Conservation (phyloP, 495 filamentous ascomycete species). For the Aspergillus bridgeri region DNA sequence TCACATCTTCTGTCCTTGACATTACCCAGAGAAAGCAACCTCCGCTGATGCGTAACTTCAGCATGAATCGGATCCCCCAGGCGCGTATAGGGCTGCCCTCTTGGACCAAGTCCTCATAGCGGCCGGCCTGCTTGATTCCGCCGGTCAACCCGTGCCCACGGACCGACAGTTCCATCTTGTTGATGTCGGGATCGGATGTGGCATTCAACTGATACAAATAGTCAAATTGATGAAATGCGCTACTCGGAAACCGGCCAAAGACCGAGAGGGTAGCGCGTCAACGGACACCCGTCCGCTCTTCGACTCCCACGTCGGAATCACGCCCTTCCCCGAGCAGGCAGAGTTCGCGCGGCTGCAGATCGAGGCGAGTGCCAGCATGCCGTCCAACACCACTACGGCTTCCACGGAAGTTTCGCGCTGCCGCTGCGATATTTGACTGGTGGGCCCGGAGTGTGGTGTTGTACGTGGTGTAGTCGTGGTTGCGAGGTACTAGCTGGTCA, state of each 20-base stretch:
- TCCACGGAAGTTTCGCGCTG: slow-evolving; percentile 25
- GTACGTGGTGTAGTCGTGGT: slow-evolving; percentile 45
- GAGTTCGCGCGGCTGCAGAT: slow-evolving; percentile 25
- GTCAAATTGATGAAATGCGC: background rate
- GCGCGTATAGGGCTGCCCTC: slow-evolving; percentile 39
- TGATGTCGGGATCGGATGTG: slow-evolving; percentile 50
- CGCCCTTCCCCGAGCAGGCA: slow-evolving; percentile 32
- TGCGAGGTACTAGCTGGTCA: slow-evolving; percentile 16
- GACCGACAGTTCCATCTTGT: slow-evolving; percentile 27
- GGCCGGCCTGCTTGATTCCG: slow-evolving; percentile 25
- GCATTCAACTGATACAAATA: slow-evolving; percentile 43
- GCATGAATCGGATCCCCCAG: slow-evolving; percentile 31
- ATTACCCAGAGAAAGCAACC: background rate
- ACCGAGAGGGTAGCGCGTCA: background rate
- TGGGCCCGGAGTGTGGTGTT: slow-evolving; percentile 38
- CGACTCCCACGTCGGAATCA: slow-evolving; percentile 43
- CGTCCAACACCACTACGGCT: background rate
- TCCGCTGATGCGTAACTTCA: slow-evolving; percentile 5
- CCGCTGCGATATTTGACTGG: slow-evolving; percentile 41
- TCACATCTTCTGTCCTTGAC: background rate
- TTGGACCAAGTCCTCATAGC: slow-evolving; percentile 38
- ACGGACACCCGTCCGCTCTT: slow-evolving; percentile 16
- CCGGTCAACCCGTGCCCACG: background rate
- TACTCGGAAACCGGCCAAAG: background rate
- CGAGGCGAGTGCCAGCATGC: background rate